Evolutionary conservation across 768 basidiomycete genomes (phyloP).

Genomic region (Mycena pura): DNA sequence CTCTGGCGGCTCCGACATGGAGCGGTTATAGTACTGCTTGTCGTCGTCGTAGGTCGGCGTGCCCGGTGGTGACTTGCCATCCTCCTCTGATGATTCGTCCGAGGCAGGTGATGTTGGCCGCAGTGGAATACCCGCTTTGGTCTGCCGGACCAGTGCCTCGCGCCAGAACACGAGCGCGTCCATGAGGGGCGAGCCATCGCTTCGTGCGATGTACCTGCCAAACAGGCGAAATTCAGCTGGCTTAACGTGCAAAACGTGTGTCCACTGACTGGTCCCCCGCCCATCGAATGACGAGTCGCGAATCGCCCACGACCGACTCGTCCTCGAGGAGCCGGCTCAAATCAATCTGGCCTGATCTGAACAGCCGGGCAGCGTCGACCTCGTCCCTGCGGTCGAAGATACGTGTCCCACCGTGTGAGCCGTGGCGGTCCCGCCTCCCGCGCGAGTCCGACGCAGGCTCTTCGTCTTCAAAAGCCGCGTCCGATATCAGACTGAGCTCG

Average conservation of each 20-base stretch:
- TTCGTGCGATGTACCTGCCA: conserved; percentile 76
- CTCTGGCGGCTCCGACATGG: conserved; percentile 51
- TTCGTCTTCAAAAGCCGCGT: conserved; percentile 20
- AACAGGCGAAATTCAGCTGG: conserved; percentile 2
- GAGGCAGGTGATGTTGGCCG: conserved; percentile 42
- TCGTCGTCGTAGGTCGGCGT: conserved; percentile 32
- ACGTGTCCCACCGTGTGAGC: conserved; percentile 26
- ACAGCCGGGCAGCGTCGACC: conserved; percentile 59
- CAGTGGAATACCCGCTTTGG: conserved; percentile 34
- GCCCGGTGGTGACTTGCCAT: conserved; percentile 29
- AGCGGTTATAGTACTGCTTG: conserved; percentile 35
- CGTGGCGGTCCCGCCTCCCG: conserved; percentile 34
- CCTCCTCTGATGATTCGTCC: conserved; percentile 44
- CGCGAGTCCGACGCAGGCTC: conserved; percentile 23
- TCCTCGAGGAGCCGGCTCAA: conserved; percentile 73
- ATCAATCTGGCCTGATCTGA: conserved; percentile 67
- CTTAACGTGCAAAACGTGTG: background rate
- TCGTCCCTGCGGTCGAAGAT: conserved; percentile 48
- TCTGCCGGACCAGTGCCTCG: conserved; percentile 42
- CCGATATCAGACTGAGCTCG: conserved; percentile 71
- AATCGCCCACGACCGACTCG: conserved; percentile 63
- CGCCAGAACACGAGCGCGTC: conserved; percentile 79
- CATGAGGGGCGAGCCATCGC: conserved; percentile 78
- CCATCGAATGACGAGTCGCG: conserved; percentile 79
- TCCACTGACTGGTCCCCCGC: conserved; percentile 63